Conservation (phyloP, 441 rosid species). For the Croton setiger region DNA sequence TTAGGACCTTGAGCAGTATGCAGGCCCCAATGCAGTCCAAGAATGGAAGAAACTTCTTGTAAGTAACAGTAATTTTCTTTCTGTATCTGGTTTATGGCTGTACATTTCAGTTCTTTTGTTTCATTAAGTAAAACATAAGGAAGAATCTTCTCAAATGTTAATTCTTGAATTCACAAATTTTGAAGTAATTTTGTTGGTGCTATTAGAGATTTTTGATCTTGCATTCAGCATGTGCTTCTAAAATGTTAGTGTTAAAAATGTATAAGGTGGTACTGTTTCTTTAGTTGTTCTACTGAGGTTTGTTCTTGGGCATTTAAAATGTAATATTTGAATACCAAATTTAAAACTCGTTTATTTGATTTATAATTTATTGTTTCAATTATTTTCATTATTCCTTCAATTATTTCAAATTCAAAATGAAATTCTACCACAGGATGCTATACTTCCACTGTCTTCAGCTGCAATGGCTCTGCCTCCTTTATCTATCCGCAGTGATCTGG, state of each 20-base stretch:
- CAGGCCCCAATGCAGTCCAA: conserved; percentile 62
- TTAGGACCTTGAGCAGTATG: conserved; percentile 86
- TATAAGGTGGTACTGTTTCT: neutral
- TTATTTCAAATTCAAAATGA: conserved; percentile 16
- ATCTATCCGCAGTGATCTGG: conserved; percentile 82
- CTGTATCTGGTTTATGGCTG: neutral
- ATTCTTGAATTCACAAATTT: neutral
- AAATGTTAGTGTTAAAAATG: neutral
- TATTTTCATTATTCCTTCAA: neutral
- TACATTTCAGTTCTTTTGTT: too few species aligned
- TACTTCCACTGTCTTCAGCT: conserved; percentile 86
- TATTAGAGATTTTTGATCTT: neutral
- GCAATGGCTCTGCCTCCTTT: conserved; percentile 95
- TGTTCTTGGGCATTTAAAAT: neutral
- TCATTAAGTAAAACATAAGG: neutral
- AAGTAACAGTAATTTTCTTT: conserved; percentile 23
- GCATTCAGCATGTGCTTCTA: neutral
- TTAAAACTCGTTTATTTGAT: too few species aligned
- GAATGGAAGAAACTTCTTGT: conserved; percentile 94
- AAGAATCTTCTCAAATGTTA: neutral
- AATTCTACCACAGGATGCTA: conserved; percentile 61
- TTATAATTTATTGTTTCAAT: neutral
- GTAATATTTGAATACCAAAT: neutral
- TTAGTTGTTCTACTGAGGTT: neutral
- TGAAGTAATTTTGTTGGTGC: neutral